Evolutionary conservation across 805 yeast genomes (phyloP).

Genomic region (Kuraishia floccosa): DNA sequence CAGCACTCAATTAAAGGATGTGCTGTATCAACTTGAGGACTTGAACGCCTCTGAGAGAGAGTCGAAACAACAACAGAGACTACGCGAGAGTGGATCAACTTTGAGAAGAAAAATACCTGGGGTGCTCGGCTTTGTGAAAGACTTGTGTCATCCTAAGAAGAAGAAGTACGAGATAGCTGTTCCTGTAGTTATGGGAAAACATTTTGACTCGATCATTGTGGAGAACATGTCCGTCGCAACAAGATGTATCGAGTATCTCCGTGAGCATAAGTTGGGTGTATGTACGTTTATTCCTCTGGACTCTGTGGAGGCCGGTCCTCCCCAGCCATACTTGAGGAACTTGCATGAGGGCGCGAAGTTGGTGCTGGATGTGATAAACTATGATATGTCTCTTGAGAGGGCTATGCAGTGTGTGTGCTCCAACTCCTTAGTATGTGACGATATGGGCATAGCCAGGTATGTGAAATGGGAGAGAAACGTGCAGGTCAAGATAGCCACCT

Average conservation of each 20-base stretch:
- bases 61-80: conserved; percentile 51
- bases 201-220: conserved; percentile 77
- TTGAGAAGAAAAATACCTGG: conserved; percentile 74
- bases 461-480: conserved; percentile 57
- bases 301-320: conserved; percentile 47
- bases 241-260: conserved; percentile 65
- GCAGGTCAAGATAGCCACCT: conserved; percentile 59
- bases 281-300: conserved; percentile 87
- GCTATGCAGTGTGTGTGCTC: conserved; percentile 79
- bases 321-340: conserved; percentile 42
- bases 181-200: conserved; percentile 65
- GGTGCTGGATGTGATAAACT: conserved; percentile 63
- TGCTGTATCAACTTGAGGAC: conserved; percentile 54
- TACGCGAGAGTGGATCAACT: conserved; percentile 63
- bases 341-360: conserved; percentile 48
- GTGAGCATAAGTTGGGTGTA: conserved; percentile 75
- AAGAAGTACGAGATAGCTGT: conserved; percentile 65
- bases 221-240: conserved; percentile 65
- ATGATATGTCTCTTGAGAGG: conserved; percentile 53
- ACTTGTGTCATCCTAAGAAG: conserved; percentile 67
- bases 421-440: conserved; percentile 68
- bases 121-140: conserved; percentile 72
- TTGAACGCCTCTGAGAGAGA: conserved; percentile 70
- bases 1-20: conserved; percentile 52
- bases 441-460: conserved; percentile 51